Percentiles rank a stretch among this genome's conserved stretches.
phyloP scores from a whole-genome alignment of 495 filamentous ascomycete genomes.

The Lepraria neglecta region DNA sequence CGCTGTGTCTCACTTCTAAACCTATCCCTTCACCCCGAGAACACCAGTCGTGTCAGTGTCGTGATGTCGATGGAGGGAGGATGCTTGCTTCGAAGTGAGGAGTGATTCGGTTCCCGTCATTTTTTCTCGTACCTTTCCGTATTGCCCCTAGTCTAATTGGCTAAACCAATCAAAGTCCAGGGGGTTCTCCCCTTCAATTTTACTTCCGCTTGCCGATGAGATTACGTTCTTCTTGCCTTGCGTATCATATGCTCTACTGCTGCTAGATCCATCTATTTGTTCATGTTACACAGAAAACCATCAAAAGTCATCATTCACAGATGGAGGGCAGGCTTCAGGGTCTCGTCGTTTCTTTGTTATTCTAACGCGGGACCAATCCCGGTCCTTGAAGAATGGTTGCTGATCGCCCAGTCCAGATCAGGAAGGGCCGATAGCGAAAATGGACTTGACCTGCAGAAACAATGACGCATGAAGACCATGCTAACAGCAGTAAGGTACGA shows the following conservation, averaged over 20 bases:
- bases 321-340: neutral
- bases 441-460: slow-evolving; percentile 1
- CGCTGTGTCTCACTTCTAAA: slow-evolving; percentile 18
- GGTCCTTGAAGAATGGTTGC: neutral
- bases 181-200: neutral
- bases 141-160: neutral
- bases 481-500: slow-evolving; percentile 11
- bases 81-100: slow-evolving; percentile 6
- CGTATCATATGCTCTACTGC: slow-evolving; percentile 1
- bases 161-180: slow-evolving; percentile 11
- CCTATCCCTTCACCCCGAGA: neutral
- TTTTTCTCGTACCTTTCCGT: slow-evolving; percentile 11
- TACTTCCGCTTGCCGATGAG: neutral
- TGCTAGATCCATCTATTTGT: neutral
- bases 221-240: slow-evolving; percentile 6
- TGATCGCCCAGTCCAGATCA: slow-evolving; percentile 2
- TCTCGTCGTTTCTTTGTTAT: neutral
- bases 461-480: slow-evolving; percentile 6
- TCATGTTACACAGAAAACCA: slow-evolving; percentile 5
- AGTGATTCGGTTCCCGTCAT: neutral
- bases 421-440: too few relatives aligned
- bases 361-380: neutral
- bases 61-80: slow-evolving; percentile 1
- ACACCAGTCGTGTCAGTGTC: neutral
- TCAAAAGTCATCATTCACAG: neutral